Evolutionary conservation across 139 green algal species (phyloP).

Genomic region (Desmodesmus armatus): DNA sequence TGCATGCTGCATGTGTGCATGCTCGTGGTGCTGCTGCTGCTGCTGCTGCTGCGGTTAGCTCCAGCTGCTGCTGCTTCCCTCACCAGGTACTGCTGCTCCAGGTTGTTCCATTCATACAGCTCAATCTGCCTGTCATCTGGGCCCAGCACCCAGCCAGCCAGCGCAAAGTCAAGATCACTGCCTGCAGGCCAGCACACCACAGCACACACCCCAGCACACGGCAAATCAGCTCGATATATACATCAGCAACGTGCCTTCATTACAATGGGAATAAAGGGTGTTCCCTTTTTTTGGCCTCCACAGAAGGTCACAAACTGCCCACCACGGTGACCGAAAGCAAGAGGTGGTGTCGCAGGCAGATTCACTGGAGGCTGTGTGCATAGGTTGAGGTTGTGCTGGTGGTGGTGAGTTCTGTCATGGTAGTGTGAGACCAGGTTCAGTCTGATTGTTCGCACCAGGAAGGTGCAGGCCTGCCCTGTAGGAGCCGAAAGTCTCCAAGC

Average conservation of each 20-base stretch:
- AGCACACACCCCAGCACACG: background rate
- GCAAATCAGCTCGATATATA: background rate
- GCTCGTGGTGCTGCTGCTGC: too few species aligned
- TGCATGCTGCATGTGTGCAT: too few species aligned
- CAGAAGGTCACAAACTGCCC: background rate
- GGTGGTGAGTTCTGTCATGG: too few species aligned
- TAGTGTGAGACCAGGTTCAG: too few species aligned
- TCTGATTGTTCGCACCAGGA: constrained; percentile 1
- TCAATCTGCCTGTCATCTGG: background rate
- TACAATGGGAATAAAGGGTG: too few species aligned
- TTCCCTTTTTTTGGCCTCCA: too few species aligned
- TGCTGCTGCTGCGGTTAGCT: too few species aligned
- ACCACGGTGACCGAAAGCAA: background rate
- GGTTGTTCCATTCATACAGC: constrained; percentile 10
- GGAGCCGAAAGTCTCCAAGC: constrained; percentile 26
- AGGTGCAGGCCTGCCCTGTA: constrained; percentile 30
- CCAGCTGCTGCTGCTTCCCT: too few species aligned
- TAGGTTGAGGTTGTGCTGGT: too few species aligned
- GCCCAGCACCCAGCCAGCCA: constrained; percentile 3
- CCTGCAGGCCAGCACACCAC: background rate
- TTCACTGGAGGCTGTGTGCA: too few species aligned
- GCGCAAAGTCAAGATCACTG: constrained; percentile 35
- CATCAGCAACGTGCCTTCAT: too few species aligned
- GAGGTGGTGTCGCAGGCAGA: too few species aligned
- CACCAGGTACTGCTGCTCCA: constrained; percentile 35